Evolutionary conservation across 2,329 filamentous ascomycete species (phyloP).

Genomic region (Colletotrichum sp.): DNA sequence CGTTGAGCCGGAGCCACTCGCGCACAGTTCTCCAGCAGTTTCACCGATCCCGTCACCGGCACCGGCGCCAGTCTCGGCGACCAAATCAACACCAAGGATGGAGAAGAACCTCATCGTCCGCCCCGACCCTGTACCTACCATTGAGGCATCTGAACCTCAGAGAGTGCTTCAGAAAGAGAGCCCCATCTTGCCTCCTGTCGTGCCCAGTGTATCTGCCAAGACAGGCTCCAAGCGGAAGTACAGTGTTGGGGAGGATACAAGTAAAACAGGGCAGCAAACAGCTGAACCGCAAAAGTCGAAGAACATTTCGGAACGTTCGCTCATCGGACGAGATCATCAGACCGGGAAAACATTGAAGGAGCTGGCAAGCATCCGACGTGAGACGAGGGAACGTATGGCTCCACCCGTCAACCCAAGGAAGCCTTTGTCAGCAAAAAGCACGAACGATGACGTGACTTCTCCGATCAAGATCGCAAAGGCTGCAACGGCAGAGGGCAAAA

Average conservation of each 20-base stretch:
- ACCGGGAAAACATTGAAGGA: conserved; percentile 52
- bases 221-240: conserved; percentile 64
- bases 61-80: not conserved
- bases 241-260: conserved; percentile 57
- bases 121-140: not conserved
- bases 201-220: conserved; percentile 35
- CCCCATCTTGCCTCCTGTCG: not conserved
- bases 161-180: not conserved
- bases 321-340: conserved; percentile 29
- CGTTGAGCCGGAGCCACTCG: not conserved
- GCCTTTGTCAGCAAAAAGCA: conserved; percentile 61
- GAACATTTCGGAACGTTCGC: conserved; percentile 24
- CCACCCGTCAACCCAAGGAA: conserved; percentile 41
- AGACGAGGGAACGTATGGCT: conserved; percentile 38
- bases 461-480: conserved; percentile 56
- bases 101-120: conserved; percentile 7
- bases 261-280: conserved; percentile 22
- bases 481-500: conserved; percentile 21
- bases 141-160: not conserved
- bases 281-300: conserved; percentile 31
- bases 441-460: conserved; percentile 63
- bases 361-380: conserved; percentile 44
- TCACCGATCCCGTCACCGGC: not conserved
- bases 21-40: not conserved
- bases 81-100: not conserved